phyloP scores from a whole-genome alignment of 2,329 filamentous ascomycete genomes.

The Fusarium sororula region DNA sequence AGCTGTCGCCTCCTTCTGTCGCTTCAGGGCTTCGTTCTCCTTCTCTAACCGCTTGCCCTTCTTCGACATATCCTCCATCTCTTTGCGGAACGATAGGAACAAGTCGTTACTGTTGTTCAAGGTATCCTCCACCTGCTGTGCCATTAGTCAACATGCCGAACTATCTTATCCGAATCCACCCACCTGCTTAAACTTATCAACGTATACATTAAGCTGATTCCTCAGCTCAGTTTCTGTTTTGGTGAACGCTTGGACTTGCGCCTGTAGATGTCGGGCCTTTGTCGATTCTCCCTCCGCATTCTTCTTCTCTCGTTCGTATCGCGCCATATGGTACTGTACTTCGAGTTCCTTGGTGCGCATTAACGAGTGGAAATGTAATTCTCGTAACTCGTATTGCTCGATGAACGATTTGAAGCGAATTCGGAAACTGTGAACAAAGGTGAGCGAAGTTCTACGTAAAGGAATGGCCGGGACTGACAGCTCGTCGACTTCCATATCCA shows the following conservation, averaged over 20 bases:
- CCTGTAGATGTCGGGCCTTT: slow-evolving; percentile 85
- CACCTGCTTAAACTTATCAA: slow-evolving; percentile 99
- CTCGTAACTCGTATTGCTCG: slow-evolving; percentile 95
- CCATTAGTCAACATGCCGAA: slow-evolving; percentile 40
- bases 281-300: slow-evolving; percentile 82
- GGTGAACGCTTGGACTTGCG: slow-evolving; percentile 93
- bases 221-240: slow-evolving; percentile 94
- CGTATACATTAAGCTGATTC: slow-evolving; percentile 96
- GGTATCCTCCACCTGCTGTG: slow-evolving; percentile 89
- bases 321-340: slow-evolving; percentile 89
- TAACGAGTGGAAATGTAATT: slow-evolving; percentile 91
- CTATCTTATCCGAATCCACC: slow-evolving; percentile 43
- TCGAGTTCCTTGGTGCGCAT: slow-evolving; percentile 96
- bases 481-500: slow-evolving; percentile 90
- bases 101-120: slow-evolving; percentile 98
- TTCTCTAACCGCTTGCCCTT: slow-evolving; percentile 97
- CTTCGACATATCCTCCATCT: slow-evolving; percentile 99
- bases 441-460: slow-evolving; percentile 4
- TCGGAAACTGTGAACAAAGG: slow-evolving; percentile 70
- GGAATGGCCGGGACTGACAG: slow-evolving; percentile 65
- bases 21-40: slow-evolving; percentile 89
- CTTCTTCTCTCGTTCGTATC: slow-evolving; percentile 90
- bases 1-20: slow-evolving; percentile 93
- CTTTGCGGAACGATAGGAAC: slow-evolving; percentile 95
- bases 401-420: slow-evolving; percentile 92